Evolutionary conservation across 176 grass and related monocot species (phyloP), one percentile per base, ranked within the genome.

Genomic region (Lolium multiflorum): DNA sequence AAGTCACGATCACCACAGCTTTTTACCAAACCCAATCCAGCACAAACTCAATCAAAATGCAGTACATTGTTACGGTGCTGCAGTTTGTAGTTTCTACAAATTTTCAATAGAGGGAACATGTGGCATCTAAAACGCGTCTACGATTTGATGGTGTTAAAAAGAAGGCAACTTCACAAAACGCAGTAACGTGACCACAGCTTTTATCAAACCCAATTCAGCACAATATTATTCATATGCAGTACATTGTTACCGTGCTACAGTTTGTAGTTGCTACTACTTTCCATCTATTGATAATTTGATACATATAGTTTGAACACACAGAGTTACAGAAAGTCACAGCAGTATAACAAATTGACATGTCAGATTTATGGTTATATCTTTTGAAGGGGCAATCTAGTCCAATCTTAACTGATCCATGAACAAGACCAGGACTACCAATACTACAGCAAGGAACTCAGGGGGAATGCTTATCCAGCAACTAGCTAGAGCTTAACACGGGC

Each of bases 21-120:
- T 38, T 16, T 76, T 85, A 38, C 24, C 35, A 37, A 79, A 76
- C 61, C 43, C 3, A 63, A 68, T 81, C 5, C 20, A 51, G 61
- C 21, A 68, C 39, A 61, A 69, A 70, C 16, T 16, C 17, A 52
- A 76, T 59, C 51, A 81, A 81, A 68, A 88, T 11, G 46, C 74
- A 65, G 17, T 62, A 17, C 21, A 84, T 15, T 57, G 11, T 26
- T 65, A 55, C 8, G 7, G 31, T 52, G 59, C 14, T 69, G 10
- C 24, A 62, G 52, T 43, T 84, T 79, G 39, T 25, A 61, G 52
- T 63, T 79, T 73, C 63, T 28, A 76, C 11, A 18, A 50, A 26
- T 9, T 81, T 18, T 60, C 31, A 8, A 7, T 43, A 43, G 39
- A 41, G 2, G 6, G 6, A 41, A 43, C 41, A 43, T 5, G 1